phyloP scores from a whole-genome alignment of 73 alveolate species.

The Paramecium tetraurelia region DNA sequence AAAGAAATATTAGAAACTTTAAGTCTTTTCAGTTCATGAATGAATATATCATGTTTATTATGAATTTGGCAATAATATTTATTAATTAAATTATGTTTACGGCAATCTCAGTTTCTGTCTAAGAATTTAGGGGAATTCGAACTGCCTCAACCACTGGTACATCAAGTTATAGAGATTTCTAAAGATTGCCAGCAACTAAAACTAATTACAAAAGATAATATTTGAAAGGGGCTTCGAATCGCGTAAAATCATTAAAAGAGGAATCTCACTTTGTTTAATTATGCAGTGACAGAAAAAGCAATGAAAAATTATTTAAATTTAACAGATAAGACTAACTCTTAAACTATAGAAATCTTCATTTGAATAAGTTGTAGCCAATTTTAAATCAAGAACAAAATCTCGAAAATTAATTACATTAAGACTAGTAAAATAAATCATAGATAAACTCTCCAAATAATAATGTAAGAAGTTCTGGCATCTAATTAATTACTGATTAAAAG shows the following conservation, averaged over 20 bases:
- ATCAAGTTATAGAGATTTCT: background rate
- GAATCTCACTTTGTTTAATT: background rate
- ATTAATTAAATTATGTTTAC: background rate
- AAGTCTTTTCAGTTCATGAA: background rate
- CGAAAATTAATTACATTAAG: background rate
- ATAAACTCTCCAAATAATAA: background rate
- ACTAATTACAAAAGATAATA: background rate
- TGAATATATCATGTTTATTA: background rate
- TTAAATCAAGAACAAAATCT: background rate
- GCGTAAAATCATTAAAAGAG: background rate
- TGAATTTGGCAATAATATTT: background rate
- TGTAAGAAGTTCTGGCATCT: background rate
- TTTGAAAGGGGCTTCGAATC: conserved; percentile 25
- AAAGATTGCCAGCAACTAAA: background rate
- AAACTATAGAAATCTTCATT: background rate
- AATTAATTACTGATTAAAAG: background rate
- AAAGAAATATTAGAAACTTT: conserved; percentile 1
- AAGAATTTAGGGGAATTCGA: conserved; percentile 11
- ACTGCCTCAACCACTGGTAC: background rate
- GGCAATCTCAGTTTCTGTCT: background rate
- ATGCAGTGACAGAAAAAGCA: background rate
- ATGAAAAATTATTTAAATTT: background rate
- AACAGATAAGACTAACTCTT: background rate
- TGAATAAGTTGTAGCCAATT: background rate
- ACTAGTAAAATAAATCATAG: background rate